phyloP scores from a whole-genome alignment of 148 eudicot species.

The Persicaria maculosa region DNA sequence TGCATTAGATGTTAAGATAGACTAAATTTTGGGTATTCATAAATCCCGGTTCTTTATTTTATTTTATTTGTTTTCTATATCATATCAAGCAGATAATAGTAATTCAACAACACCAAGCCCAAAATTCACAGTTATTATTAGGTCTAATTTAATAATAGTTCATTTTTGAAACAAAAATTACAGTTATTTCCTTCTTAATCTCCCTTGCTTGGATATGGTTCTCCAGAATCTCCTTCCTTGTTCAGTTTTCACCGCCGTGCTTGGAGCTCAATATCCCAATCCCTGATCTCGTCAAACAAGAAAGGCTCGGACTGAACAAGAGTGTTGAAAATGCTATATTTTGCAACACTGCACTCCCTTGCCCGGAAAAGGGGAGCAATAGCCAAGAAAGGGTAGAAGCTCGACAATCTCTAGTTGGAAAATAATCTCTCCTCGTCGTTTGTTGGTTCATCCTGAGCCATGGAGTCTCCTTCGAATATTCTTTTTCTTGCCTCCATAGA shows the following conservation, averaged over 20 bases:
- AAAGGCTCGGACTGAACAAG: not conserved
- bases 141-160: not conserved
- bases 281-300: not conserved
- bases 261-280: too few relatives aligned
- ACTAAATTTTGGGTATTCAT: too few relatives aligned
- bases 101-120: too few relatives aligned
- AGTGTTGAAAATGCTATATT: too few relatives aligned
- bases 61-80: too few relatives aligned
- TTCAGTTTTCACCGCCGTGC: too few relatives aligned
- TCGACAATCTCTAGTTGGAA: not conserved
- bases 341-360: too few relatives aligned
- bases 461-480: slow-evolving; percentile 24
- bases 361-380: too few relatives aligned
- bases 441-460: slow-evolving; percentile 7
- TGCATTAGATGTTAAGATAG: too few relatives aligned
- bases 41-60: too few relatives aligned
- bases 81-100: too few relatives aligned
- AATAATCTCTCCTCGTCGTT: not conserved
- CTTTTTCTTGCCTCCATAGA: slow-evolving; percentile 61
- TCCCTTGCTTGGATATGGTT: not conserved
- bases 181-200: not conserved
- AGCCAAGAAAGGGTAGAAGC: not conserved
- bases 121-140: too few relatives aligned
- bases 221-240: not conserved
- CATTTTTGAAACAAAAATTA: not conserved